A percentile compares a stretch with the other conserved stretches of the same genome.
These are phyloP conservation scores for Dactylellina cionopaga DNA, from an alignment of 2,329 filamentous ascomycete species.

Conservation along the genomic window DNA sequence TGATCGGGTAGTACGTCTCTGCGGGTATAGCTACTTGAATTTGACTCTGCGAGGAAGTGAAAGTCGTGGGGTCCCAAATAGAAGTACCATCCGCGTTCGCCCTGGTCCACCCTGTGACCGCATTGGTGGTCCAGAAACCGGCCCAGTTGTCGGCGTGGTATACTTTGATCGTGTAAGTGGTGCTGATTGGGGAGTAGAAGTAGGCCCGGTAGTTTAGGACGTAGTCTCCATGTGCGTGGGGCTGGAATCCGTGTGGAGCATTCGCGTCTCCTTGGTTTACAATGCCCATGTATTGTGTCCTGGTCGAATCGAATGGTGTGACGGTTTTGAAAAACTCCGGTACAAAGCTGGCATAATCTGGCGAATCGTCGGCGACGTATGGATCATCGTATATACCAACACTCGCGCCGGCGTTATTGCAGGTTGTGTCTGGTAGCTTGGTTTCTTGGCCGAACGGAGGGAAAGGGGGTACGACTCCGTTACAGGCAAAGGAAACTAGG, in stretches of 20 bases:
- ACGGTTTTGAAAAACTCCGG: slow-evolving; percentile 6
- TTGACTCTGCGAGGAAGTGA: neutral
- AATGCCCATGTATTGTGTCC: neutral
- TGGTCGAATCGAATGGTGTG: neutral
- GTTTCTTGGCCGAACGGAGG: slow-evolving; percentile 4
- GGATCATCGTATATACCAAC: slow-evolving; percentile 1
- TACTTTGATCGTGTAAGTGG: neutral
- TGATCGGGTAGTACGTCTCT: neutral
- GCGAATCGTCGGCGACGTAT: neutral
- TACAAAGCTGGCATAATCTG: neutral
- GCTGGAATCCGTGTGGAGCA: neutral
- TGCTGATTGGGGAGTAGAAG: neutral
- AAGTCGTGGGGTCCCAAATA: neutral
- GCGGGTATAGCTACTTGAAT: neutral
- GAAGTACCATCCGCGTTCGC: neutral
- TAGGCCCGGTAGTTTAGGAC: slow-evolving; percentile 6
- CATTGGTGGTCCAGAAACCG: neutral
- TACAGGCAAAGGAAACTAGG: neutral
- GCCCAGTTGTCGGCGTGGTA: neutral
- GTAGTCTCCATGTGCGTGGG: neutral
- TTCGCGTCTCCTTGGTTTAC: neutral
- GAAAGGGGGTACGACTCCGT: neutral
- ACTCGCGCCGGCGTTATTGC: slow-evolving; percentile 1
- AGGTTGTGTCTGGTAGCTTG: neutral
- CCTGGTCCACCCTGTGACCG: neutral